A percentile compares a stretch with the other conserved stretches of the same genome.
phyloP scores from a whole-genome alignment of 208 protist species.

The Trypanosoma lewisi region DNA sequence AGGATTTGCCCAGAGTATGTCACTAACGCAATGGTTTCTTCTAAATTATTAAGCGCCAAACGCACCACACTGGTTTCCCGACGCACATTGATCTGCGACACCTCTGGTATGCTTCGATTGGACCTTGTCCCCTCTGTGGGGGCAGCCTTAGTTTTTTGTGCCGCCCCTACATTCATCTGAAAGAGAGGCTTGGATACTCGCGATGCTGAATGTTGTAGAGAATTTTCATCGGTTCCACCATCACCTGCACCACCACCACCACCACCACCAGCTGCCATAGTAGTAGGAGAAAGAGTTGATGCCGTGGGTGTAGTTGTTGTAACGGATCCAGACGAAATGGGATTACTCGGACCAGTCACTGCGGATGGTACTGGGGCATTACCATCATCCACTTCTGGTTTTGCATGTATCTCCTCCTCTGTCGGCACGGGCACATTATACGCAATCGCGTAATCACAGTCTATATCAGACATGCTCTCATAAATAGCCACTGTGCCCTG shows the following conservation, averaged over 20 bases:
- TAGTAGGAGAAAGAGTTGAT: too few species aligned
- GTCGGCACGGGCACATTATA: constrained; percentile 24
- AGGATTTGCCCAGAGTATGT: constrained; percentile 66
- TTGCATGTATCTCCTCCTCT: constrained; percentile 2
- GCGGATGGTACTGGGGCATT: not conserved
- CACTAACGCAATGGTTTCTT: constrained; percentile 63
- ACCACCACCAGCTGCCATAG: too few species aligned
- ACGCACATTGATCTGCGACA: constrained; percentile 7
- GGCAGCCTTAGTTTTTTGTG: constrained; percentile 9
- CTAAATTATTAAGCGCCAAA: constrained; percentile 65
- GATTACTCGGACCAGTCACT: too few species aligned
- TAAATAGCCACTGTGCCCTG: constrained; percentile 74
- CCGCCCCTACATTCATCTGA: constrained; percentile 7
- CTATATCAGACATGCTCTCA: constrained; percentile 21
- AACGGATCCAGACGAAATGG: too few species aligned
- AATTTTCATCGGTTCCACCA: not conserved
- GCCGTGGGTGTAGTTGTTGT: too few species aligned
- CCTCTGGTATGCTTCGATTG: constrained; percentile 1
- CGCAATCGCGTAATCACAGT: constrained; percentile 18
- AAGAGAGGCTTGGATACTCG: constrained; percentile 11
- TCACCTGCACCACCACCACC: too few species aligned
- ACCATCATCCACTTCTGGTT: not conserved
- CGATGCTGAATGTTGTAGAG: not conserved
- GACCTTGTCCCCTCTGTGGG: not conserved
- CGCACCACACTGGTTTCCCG: constrained; percentile 40